Conservation (phyloP, 805 yeast genomes). For the Lipomyces lipofer region DNA sequence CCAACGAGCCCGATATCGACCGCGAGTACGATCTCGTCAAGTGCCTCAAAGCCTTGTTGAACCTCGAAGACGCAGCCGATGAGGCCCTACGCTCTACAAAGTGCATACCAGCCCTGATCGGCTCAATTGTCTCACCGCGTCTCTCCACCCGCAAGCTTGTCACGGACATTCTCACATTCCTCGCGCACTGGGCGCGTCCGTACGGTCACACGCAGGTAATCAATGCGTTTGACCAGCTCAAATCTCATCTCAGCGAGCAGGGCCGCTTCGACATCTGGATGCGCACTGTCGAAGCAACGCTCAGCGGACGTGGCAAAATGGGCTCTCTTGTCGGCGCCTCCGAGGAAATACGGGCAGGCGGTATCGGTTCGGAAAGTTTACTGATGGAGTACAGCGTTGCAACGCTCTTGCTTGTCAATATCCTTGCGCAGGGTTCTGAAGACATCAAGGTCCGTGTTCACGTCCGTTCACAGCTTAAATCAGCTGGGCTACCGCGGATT, state of each 20-base stretch:
- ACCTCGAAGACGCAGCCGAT: conserved; percentile 58
- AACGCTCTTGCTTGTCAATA: conserved; percentile 68
- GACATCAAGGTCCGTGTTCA: conserved; percentile 48
- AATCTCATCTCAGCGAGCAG: conserved; percentile 43
- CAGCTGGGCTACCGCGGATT: conserved; percentile 56
- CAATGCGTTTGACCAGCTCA: conserved; percentile 51
- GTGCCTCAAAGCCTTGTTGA: conserved; percentile 73
- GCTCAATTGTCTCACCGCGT: conserved; percentile 73
- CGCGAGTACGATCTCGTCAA: conserved; percentile 74
- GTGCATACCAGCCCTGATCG: conserved; percentile 61
- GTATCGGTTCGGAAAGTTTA: conserved; percentile 56
- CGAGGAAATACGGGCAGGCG: conserved; percentile 65
- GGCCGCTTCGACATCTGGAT: conserved; percentile 73
- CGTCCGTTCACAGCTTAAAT: conserved; percentile 59
- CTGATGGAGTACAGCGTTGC: conserved; percentile 70
- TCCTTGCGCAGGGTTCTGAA: conserved; percentile 47
- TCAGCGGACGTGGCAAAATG: conserved; percentile 84
- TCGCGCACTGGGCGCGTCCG: conserved; percentile 49
- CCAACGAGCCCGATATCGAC: conserved; percentile 53
- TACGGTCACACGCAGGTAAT: conserved; percentile 59
- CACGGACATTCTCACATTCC: conserved; percentile 68
- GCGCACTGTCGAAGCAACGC: conserved; percentile 58
- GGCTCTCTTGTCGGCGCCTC: conserved; percentile 93
- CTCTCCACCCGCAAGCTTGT: conserved; percentile 75
- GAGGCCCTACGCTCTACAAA: conserved; percentile 48